phyloP scores from a whole-genome alignment of 768 basidiomycete species.

The Asterophora parasitica region DNA sequence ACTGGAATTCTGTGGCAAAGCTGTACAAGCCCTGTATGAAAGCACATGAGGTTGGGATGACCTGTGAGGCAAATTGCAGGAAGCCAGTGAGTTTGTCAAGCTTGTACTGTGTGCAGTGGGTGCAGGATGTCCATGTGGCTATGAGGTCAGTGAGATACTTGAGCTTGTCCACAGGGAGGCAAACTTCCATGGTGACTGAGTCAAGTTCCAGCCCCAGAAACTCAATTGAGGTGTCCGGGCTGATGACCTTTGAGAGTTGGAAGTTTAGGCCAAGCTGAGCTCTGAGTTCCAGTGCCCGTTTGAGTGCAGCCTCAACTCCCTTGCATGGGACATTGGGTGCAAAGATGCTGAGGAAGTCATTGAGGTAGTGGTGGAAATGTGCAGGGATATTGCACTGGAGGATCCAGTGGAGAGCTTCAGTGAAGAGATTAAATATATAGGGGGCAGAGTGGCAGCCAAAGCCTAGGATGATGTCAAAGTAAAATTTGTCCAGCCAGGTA shows the following conservation, averaged over 20 bases:
- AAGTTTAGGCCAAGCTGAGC: too few species aligned
- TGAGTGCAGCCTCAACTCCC: constrained; percentile 20
- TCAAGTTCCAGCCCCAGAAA: constrained; percentile 23
- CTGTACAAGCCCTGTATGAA: constrained; percentile 25
- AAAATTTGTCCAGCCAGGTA: constrained; percentile 24
- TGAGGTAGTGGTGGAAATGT: constrained; percentile 24
- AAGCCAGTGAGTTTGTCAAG: constrained; percentile 28
- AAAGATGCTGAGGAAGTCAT: too few species aligned
- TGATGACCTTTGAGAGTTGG: constrained; percentile 21
- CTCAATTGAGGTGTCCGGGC: constrained; percentile 18
- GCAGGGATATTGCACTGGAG: constrained; percentile 30
- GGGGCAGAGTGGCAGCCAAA: too few species aligned
- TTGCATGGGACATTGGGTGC: too few species aligned
- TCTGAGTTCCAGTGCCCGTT: constrained; percentile 27
- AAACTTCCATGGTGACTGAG: too few species aligned
- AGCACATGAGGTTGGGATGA: constrained; percentile 24
- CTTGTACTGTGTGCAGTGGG: constrained; percentile 18
- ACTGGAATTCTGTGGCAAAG: constrained; percentile 23
- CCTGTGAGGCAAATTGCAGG: constrained; percentile 30
- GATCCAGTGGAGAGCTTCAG: too few species aligned
- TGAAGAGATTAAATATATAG: too few species aligned
- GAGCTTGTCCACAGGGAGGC: constrained; percentile 27
- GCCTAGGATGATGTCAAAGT: constrained; percentile 24
- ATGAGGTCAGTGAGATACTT: constrained; percentile 20
- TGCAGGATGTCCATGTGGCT: constrained; percentile 15